Conservation (phyloP, 2,329 filamentous ascomycete genomes). For the Fusarium luffae region DNA sequence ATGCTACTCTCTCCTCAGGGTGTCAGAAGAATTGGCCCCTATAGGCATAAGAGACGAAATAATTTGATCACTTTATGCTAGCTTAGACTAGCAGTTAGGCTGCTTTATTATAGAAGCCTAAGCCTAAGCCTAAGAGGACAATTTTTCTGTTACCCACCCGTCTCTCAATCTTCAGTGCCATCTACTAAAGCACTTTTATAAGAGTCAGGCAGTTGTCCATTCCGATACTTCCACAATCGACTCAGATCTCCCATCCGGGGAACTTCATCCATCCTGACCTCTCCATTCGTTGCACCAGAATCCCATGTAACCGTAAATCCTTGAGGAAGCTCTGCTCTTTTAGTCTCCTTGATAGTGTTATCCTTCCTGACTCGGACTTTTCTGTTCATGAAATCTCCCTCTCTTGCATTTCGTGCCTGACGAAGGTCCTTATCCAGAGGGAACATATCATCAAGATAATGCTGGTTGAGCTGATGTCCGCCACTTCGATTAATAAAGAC, state of each 20-base stretch:
- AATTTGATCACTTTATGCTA: no score
- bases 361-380: constrained; percentile 5
- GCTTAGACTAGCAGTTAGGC: no score
- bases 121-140: no score
- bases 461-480: constrained; percentile 34
- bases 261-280: not conserved
- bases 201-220: not conserved
- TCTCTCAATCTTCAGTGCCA: not conserved
- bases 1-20: not conserved
- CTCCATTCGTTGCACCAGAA: not conserved
- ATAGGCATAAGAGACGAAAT: no score
- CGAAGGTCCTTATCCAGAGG: not conserved
- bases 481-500: constrained; percentile 25
- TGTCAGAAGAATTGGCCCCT: no score
- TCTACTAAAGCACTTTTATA: not conserved
- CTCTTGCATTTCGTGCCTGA: not conserved
- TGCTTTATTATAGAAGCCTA: no score
- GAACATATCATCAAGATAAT: constrained; percentile 33
- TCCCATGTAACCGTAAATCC: not conserved
- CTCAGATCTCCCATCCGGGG: constrained; percentile 17
- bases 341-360: constrained; percentile 6
- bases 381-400: constrained; percentile 18
- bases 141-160: no score
- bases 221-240: constrained; percentile 20
- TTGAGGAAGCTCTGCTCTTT: not conserved